Percentiles rank a stretch among this genome's conserved stretches.
Evolutionary conservation across 1,284 basidiomycete genomes (phyloP).

Genomic region (Amylostereum areolatum): DNA sequence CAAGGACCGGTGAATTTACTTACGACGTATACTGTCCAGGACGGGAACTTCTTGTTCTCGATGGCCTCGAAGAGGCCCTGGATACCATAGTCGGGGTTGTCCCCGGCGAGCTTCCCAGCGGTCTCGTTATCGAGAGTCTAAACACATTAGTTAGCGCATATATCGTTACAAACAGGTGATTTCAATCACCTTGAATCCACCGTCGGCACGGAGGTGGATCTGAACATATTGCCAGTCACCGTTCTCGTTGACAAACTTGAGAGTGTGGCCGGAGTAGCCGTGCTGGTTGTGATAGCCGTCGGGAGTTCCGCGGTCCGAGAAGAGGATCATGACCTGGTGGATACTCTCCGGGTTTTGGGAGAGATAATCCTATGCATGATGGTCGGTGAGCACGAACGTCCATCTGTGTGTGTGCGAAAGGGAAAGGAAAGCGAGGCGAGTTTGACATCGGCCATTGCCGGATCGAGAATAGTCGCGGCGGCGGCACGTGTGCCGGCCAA

Average conservation of each 20-base stretch:
- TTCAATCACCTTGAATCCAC: constrained; percentile 62
- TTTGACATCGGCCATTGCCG: no score
- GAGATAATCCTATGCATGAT: constrained; percentile 68
- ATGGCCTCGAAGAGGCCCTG: constrained; percentile 78
- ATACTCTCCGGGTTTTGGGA: constrained; percentile 89
- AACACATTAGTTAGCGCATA: neutral
- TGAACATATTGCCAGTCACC: constrained; percentile 83
- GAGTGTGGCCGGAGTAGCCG: constrained; percentile 92
- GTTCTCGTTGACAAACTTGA: constrained; percentile 80
- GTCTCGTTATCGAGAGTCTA: constrained; percentile 60
- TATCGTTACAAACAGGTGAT: constrained; percentile 6
- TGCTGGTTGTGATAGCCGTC: constrained; percentile 80
- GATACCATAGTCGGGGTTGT: constrained; percentile 80
- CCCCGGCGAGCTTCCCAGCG: constrained; percentile 53
- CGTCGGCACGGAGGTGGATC: constrained; percentile 72
- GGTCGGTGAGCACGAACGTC: neutral
- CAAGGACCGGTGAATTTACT: constrained; percentile 16
- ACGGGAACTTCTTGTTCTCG: constrained; percentile 69
- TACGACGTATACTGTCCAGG: constrained; percentile 75
- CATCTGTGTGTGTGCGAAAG: neutral
- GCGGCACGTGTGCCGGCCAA: no score
- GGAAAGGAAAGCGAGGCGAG: constrained; percentile 6
- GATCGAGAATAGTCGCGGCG: no score
- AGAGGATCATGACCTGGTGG: constrained; percentile 87
- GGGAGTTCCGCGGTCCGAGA: constrained; percentile 89